Evolutionary conservation across 306 rosid species (phyloP), one percentile per base, ranked within the genome.

Genomic region (Hippophae rhamnoides): DNA sequence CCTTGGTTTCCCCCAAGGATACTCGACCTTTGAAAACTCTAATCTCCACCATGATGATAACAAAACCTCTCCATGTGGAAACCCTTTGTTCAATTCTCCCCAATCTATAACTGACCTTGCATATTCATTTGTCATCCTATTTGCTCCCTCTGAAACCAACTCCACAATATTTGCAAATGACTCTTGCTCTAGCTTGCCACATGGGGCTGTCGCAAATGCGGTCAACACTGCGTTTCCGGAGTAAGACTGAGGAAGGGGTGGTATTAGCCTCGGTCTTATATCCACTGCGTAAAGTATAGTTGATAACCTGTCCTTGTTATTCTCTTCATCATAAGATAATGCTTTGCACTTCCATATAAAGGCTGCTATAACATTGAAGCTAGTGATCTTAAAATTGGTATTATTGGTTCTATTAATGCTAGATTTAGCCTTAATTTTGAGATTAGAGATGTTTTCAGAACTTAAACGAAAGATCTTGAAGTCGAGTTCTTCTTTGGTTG

Each of bases 11-110:
- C 96, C 90, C 96, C 96, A 89, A 0, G 96, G 96, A 69, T 77
- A 85, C 41, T 83, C 79, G 64, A 89, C 96, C 13, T 85, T 76
- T 13, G 73, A 81, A 70, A 89, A 79, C 43, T 94, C 90, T 56
- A 89, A 70, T 38, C 74, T 73, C 90, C 94, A 83, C 96, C 96
- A 85, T 1, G 94, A 85, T 10, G 94, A 89, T 41, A 89, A 80
- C 80, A 89, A 47, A 41, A 89, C 66, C 41, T 85, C 94, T 13
- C 96, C 94, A 10, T 73, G 64, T 5, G 90, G 96, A 68, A 77
- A 79, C 53, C 96, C 96, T 49, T 49, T 57, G 68, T 79, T 47
- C 44, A 85, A 0, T 69, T 83, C 88, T 7, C 96, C 90, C 85
- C 90, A 81, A 31, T 89, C 96, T 43, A 83, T 81, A 3, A 61